Conservation (phyloP, 805 yeast species). For the Yarrowia sp. region DNA sequence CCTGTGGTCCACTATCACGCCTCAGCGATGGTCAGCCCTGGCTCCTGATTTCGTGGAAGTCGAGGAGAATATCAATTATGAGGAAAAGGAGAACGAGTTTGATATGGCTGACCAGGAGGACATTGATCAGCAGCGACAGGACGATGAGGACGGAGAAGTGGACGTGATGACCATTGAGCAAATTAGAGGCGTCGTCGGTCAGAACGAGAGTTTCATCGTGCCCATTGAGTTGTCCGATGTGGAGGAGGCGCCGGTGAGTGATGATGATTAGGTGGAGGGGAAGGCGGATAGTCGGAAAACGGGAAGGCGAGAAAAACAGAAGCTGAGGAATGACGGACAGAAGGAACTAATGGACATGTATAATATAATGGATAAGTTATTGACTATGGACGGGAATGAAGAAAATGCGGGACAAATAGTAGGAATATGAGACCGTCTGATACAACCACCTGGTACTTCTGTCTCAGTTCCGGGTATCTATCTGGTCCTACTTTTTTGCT, state of each 20-base stretch:
- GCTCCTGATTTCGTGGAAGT: slow-evolving; percentile 97
- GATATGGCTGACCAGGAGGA: slow-evolving; percentile 75
- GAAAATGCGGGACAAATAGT: neutral
- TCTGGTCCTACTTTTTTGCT: no score
- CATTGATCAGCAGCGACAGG: slow-evolving; percentile 64
- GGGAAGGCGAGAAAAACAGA: no score
- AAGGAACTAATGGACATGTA: no score
- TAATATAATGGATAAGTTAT: no score
- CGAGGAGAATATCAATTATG: slow-evolving; percentile 87
- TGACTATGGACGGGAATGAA: no score
- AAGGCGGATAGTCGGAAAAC: no score
- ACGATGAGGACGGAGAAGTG: slow-evolving; percentile 68
- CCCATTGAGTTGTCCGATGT: slow-evolving; percentile 55
- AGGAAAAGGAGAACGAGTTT: slow-evolving; percentile 90
- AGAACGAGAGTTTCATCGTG: slow-evolving; percentile 61
- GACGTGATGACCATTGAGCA: slow-evolving; percentile 67
- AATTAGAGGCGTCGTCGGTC: slow-evolving; percentile 60
- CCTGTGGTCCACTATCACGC: slow-evolving; percentile 79
- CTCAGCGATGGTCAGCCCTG: slow-evolving; percentile 94
- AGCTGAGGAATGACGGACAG: neutral
- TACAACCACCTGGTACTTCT: neutral
- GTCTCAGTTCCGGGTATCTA: no score
- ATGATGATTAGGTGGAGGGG: slow-evolving; percentile 50
- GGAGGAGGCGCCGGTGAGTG: slow-evolving; percentile 44
- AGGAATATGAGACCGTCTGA: neutral